These are phyloP conservation scores for Nakataea oryzae DNA, from an alignment of 2,329 filamentous ascomycete genomes.

Conservation along the genomic window DNA sequence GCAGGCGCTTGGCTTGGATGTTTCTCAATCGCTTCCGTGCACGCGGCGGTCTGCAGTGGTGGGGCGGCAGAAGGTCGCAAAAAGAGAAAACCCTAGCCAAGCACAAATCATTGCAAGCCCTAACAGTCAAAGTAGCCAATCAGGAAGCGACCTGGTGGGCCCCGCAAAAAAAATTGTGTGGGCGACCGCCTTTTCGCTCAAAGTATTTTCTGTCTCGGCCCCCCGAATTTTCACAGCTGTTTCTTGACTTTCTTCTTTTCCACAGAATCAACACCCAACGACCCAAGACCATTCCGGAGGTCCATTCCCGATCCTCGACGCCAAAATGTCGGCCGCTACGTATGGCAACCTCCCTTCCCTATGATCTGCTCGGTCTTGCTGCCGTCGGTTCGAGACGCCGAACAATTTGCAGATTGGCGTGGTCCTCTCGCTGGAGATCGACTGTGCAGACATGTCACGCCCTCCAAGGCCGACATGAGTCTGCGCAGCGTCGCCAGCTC, in stretches of 20 bases:
- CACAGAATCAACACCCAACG: slow-evolving; percentile 7
- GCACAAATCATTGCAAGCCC: not conserved
- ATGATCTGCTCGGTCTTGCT: slow-evolving; percentile 5
- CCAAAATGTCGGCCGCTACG: slow-evolving; percentile 22
- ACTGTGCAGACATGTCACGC: not conserved
- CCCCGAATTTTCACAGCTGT: not conserved
- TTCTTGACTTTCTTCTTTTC: slow-evolving; percentile 5
- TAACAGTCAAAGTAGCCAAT: not conserved
- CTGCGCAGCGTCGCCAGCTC: slow-evolving; percentile 56
- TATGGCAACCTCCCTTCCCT: slow-evolving; percentile 13
- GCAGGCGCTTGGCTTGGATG: not conserved
- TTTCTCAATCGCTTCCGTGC: not conserved
- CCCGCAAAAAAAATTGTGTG: not conserved
- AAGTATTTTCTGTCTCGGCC: not conserved
- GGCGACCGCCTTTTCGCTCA: not conserved
- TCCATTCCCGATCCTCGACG: slow-evolving; percentile 4
- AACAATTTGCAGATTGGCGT: slow-evolving; percentile 60
- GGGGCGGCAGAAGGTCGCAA: slow-evolving; percentile 2
- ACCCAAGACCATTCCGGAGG: slow-evolving; percentile 1
- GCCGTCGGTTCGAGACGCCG: slow-evolving; percentile 4
- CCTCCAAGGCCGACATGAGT: not conserved
- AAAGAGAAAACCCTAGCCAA: not conserved
- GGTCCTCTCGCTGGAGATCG: slow-evolving; percentile 66
- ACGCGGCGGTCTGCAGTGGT: not conserved
- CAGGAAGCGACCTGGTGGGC: not conserved